Conservation (phyloP, 495 filamentous ascomycete genomes). For the Cercophora samala region DNA sequence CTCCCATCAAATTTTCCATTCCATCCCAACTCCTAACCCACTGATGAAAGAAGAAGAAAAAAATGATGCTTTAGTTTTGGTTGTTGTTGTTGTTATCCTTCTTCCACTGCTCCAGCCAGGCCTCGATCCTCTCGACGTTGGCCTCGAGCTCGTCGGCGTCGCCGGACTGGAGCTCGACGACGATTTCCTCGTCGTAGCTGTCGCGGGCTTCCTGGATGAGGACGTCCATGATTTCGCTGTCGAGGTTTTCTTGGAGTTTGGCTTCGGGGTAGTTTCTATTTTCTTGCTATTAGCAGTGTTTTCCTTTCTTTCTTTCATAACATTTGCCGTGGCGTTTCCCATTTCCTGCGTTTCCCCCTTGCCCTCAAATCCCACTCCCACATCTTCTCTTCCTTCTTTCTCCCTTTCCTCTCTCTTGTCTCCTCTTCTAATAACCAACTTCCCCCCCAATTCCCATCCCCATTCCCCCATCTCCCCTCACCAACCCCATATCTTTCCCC, state of each 20-base stretch:
- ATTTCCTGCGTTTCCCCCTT: too few relatives aligned
- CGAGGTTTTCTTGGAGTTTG: slow-evolving; percentile 94
- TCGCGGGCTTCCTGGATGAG: slow-evolving; percentile 86
- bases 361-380: too few relatives aligned
- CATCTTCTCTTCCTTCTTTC: too few relatives aligned
- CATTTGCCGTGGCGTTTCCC: too few relatives aligned
- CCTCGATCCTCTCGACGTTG: slow-evolving; percentile 79
- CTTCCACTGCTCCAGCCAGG: slow-evolving; percentile 82
- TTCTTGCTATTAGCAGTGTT: neutral
- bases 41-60: neutral
- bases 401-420: neutral
- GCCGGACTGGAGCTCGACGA: slow-evolving; percentile 87
- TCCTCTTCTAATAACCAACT: too few relatives aligned
- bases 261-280: slow-evolving; percentile 69
- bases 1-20: neutral
- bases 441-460: too few relatives aligned
- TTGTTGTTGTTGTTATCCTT: slow-evolving; percentile 56
- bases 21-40: neutral
- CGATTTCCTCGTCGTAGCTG: slow-evolving; percentile 79
- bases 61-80: neutral
- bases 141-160: slow-evolving; percentile 75
- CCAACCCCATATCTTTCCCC: neutral
- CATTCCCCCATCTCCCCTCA: too few relatives aligned
- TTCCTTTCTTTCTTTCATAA: too few relatives aligned
- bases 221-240: slow-evolving; percentile 96